Evolutionary conservation across 306 rosid genomes (phyloP).

Genomic region (cucumber (Cucumis sativus)): DNA sequence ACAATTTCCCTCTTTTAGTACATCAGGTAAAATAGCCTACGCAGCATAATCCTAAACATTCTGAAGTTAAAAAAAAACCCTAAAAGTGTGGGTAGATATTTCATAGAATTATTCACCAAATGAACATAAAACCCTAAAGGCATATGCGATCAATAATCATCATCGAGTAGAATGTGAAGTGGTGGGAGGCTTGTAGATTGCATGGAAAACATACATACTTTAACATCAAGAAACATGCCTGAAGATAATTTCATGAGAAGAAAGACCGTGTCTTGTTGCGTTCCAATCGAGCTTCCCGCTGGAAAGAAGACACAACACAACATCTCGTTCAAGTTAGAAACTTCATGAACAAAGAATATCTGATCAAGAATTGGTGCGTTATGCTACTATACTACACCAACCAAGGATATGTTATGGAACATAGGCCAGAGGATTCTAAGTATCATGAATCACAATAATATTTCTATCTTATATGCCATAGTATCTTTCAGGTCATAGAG

Average conservation of each 20-base stretch:
- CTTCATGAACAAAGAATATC: not conserved
- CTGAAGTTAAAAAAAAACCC: no score
- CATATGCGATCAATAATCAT: no score
- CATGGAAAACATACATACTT: not conserved
- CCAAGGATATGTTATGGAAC: not conserved
- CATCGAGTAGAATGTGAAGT: no score
- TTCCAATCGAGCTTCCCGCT: conserved; percentile 92
- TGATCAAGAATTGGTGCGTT: not conserved
- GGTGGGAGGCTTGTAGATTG: not conserved
- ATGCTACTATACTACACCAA: not conserved
- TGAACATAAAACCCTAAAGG: no score
- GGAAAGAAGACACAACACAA: conserved; percentile 21
- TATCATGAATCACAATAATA: no score
- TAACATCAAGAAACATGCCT: not conserved
- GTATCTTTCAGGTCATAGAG: not conserved
- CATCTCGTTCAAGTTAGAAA: not conserved
- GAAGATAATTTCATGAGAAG: conserved; percentile 48
- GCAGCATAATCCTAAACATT: no score
- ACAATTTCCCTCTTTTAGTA: no score
- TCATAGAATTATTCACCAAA: no score
- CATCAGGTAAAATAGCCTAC: no score
- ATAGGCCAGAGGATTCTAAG: no score
- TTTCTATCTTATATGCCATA: no score
- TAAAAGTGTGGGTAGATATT: no score
- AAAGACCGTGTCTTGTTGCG: conserved; percentile 64